Base-by-base conservation (phyloP, 805 yeast genomes). In the Blastobotrys chiropterorum region DNA sequence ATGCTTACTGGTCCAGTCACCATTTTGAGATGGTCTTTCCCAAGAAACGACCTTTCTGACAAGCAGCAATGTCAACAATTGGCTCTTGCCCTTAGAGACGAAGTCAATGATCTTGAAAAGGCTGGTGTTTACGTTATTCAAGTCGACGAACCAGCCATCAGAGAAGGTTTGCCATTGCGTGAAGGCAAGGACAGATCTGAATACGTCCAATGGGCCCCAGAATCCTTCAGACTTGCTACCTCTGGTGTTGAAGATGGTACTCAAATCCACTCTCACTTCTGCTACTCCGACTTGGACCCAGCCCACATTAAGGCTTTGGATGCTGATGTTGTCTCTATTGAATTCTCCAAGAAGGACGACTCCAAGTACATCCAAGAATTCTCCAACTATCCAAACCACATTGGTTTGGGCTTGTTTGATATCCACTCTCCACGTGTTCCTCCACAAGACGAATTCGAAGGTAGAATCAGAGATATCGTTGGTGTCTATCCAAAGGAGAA, bases 1-100 rank as follows among this genome's bases (percentile, higher is more conserved):
- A 94, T 94, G 99, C 85, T 94, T 73, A 90, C 99, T 72, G 99
- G 99, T 78, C 99, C 99, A 73, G 94, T 94, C 68, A 94, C 99
- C 72, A 89, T 95, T 78, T 85, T 94, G 74, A 88, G 99, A 84
- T 94, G 99, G 99, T 94, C 99, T 66, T 94, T 94, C 97, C 99
- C 99, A 80, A 89, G 99, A 86, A 92, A 90, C 72, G 99, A 94
- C 69, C 86, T 92, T 64, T 79, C 95, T 59, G 90, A 86, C 78
- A 81, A 86, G 79, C 81, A 82, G 63, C 99, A 94, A 81, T 89
- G 97, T 65, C 81, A 86, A 73, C 99, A 94, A 82, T 85, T 94
- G 71, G 95, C 95, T 72, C 80, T 94, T 69, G 98, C 98, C 65
- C 81, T 94, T 71, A 89, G 98, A 80, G 99, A 94, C 69, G 99